Evolutionary conservation across 2,329 filamentous ascomycete genomes (phyloP).

Genomic region (Sclerotiophoma versabilis): DNA sequence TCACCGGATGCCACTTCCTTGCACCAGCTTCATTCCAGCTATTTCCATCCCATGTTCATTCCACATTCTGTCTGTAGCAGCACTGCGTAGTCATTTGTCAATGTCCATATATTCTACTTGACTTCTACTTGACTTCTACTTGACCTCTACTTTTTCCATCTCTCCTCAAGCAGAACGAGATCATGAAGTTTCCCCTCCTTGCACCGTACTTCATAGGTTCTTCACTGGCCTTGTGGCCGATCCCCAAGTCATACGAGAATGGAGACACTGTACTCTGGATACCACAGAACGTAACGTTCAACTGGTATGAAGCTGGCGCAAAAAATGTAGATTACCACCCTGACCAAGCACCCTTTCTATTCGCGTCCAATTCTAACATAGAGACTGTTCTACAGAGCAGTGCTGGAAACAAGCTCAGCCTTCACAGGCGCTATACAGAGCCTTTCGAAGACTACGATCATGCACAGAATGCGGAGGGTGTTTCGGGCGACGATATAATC

Average conservation of each 20-base stretch:
- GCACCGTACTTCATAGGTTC: slow-evolving; percentile 30
- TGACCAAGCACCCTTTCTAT: slow-evolving; percentile 23
- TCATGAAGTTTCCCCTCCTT: slow-evolving; percentile 34
- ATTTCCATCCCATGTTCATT: slow-evolving; percentile 15
- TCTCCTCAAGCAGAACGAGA: neutral
- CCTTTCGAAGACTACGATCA: slow-evolving; percentile 8
- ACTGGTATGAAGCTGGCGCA: slow-evolving; percentile 45
- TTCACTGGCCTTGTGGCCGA: slow-evolving; percentile 53
- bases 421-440: slow-evolving; percentile 17
- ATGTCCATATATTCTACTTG: neutral
- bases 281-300: slow-evolving; percentile 45
- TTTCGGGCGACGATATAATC: slow-evolving; percentile 60
- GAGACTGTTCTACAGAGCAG: slow-evolving; percentile 18
- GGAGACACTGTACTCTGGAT: slow-evolving; percentile 53
- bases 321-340: slow-evolving; percentile 35
- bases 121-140: neutral
- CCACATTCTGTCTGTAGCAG: neutral
- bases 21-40: slow-evolving; percentile 21
- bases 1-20: slow-evolving; percentile 10
- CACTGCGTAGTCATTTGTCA: neutral
- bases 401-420: slow-evolving; percentile 9
- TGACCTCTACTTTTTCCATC: neutral
- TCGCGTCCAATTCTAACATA: slow-evolving; percentile 31
- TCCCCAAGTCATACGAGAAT: slow-evolving; percentile 47
- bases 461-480: neutral